A percentile compares a stretch with the other conserved stretches of the same genome.
Conservation (phyloP, 2,329 filamentous ascomycete genomes). For the Amphichorda felina region DNA sequence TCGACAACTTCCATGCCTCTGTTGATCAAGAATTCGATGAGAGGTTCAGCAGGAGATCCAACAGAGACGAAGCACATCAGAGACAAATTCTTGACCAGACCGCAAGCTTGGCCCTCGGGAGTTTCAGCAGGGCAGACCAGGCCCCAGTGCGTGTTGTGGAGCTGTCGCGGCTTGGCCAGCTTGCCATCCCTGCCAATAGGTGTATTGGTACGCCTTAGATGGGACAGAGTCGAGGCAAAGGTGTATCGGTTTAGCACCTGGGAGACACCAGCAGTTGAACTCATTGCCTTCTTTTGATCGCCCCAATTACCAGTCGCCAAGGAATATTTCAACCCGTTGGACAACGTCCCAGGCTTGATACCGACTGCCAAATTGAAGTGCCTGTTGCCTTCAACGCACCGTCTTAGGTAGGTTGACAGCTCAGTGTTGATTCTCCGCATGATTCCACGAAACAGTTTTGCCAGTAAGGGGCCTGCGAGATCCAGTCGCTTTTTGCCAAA, state of each 20-base stretch:
- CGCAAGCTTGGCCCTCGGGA: slow-evolving; percentile 95
- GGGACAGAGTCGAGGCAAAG: slow-evolving; percentile 89
- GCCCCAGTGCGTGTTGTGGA: slow-evolving; percentile 98
- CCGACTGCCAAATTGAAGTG: slow-evolving; percentile 87
- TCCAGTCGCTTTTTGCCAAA: slow-evolving; percentile 98
- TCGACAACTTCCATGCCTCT: slow-evolving; percentile 94
- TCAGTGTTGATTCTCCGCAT: slow-evolving; percentile 88
- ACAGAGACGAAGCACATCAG: slow-evolving; percentile 98
- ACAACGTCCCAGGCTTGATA: slow-evolving; percentile 83
- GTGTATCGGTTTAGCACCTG: slow-evolving; percentile 98
- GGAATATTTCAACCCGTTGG: slow-evolving; percentile 92
- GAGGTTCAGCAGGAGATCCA: slow-evolving; percentile 78
- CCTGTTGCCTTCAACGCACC: slow-evolving; percentile 78
- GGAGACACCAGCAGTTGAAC: slow-evolving; percentile 90
- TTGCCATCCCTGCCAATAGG: slow-evolving; percentile 97
- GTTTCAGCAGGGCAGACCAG: slow-evolving; percentile 95
- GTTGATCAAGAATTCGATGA: slow-evolving; percentile 91
- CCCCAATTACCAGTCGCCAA: slow-evolving; percentile 98
- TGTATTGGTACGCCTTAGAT: slow-evolving; percentile 94
- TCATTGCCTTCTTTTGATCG: slow-evolving; percentile 96
- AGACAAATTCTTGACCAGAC: slow-evolving; percentile 93
- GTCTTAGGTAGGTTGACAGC: slow-evolving; percentile 80
- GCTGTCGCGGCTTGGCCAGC: slow-evolving; percentile 90
- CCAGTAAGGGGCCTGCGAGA: slow-evolving; percentile 83
- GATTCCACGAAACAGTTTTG: slow-evolving; percentile 89